Evolutionary conservation across 2,329 filamentous ascomycete genomes (phyloP).

Genomic region (Pseudogymnoascus verrucosus): DNA sequence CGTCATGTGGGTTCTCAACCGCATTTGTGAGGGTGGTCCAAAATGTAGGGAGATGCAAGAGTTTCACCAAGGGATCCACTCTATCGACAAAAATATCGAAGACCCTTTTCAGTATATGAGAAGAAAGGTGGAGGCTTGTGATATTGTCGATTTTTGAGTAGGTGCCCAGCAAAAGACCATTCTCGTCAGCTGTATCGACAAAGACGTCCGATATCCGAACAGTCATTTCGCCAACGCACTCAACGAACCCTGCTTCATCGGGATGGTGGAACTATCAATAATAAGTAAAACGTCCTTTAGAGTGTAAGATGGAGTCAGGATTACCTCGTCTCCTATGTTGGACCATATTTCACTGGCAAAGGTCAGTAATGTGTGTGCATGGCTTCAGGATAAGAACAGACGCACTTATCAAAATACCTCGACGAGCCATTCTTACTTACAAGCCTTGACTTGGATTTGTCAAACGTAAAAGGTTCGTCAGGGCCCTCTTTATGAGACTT

Average conservation of each 20-base stretch:
- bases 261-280: conserved; percentile 17
- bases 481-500: conserved; percentile 10
- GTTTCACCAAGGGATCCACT: conserved; percentile 58
- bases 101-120: conserved; percentile 32
- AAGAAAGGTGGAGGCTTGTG: conserved; percentile 8
- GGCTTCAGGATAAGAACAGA: not conserved
- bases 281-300: conserved; percentile 8
- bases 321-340: conserved; percentile 26
- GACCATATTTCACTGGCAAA: conserved; percentile 23
- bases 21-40: conserved; percentile 6
- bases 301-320: not conserved
- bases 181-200: conserved; percentile 11
- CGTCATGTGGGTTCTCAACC: conserved; percentile 1
- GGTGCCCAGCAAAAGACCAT: conserved; percentile 11
- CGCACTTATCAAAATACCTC: conserved; percentile 23
- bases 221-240: conserved; percentile 12
- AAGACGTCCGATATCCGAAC: conserved; percentile 1
- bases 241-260: conserved; percentile 13
- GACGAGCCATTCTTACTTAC: conserved; percentile 19
- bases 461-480: not conserved
- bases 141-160: conserved; percentile 1
- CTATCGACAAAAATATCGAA: conserved; percentile 63
- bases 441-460: conserved; percentile 18
- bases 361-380: not conserved
- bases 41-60: conserved; percentile 53